These are phyloP conservation scores for Candida maesae DNA, from an alignment of 805 yeast genomes.

Conservation along the genomic window DNA sequence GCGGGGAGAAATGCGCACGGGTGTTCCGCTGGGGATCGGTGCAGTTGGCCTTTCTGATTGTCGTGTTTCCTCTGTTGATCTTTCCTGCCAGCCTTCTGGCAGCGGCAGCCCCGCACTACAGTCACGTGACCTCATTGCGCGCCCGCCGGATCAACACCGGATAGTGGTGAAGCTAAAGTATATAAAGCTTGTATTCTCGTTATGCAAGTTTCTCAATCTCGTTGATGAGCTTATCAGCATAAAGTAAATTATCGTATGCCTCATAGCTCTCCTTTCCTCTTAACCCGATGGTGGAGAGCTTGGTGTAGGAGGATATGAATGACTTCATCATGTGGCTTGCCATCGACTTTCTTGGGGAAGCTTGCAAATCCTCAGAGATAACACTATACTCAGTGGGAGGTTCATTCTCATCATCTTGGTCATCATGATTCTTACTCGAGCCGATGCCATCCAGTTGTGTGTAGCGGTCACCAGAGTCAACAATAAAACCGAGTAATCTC, in stretches of 20 bases:
- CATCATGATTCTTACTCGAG: not conserved
- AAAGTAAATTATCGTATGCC: constrained; percentile 1
- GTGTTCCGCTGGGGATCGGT: too few relatives aligned
- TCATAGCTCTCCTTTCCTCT: not conserved
- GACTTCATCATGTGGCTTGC: constrained; percentile 3
- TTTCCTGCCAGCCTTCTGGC: too few relatives aligned
- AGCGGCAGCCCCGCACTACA: too few relatives aligned
- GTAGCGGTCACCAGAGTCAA: constrained; percentile 14
- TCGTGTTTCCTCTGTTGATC: too few relatives aligned
- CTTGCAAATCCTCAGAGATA: constrained; percentile 6
- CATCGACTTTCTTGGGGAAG: constrained; percentile 1
- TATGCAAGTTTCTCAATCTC: constrained; percentile 8
- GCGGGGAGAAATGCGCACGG: too few relatives aligned
- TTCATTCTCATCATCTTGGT: constrained; percentile 5
- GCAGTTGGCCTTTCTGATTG: too few relatives aligned
- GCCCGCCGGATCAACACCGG: too few relatives aligned
- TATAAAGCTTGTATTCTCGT: too few relatives aligned
- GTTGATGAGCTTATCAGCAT: constrained; percentile 13
- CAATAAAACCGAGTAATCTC: constrained; percentile 6
- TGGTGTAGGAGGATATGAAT: constrained; percentile 6
- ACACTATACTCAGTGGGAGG: constrained; percentile 1
- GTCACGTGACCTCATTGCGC: too few relatives aligned
- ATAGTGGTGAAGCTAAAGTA: too few relatives aligned
- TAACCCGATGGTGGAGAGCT: constrained; percentile 1
- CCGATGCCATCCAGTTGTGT: not conserved